Percentiles rank a stretch among this genome's conserved stretches.
These are phyloP conservation scores for Amanita exitialis DNA, from an alignment of 768 basidiomycete genomes.

Conservation along the genomic window DNA sequence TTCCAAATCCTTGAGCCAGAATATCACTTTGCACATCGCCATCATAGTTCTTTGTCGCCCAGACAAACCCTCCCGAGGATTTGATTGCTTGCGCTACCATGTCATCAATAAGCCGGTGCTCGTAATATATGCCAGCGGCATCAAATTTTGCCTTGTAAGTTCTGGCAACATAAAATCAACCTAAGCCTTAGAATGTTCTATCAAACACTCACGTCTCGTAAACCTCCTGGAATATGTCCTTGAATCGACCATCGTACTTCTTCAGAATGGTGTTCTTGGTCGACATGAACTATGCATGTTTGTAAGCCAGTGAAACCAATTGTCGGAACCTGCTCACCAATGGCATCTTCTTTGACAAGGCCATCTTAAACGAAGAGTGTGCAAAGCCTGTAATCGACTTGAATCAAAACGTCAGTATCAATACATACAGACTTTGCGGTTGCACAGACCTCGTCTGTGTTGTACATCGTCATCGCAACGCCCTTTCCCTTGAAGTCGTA, in stretches of 20 bases:
- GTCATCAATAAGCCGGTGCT: conserved; percentile 95
- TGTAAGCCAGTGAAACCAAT: not conserved
- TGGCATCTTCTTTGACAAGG: conserved; percentile 65
- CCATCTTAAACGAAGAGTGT: conserved; percentile 98
- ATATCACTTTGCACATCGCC: conserved; percentile 88
- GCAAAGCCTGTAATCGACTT: conserved; percentile 93
- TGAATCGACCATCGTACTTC: conserved; percentile 98
- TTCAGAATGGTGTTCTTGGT: conserved; percentile 98
- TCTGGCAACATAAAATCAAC: conserved; percentile 16
- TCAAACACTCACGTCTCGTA: conserved; percentile 52
- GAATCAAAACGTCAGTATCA: not conserved
- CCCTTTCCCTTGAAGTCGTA: conserved; percentile 92
- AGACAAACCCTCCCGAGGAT: conserved; percentile 85
- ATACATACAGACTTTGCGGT: not conserved
- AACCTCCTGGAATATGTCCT: conserved; percentile 98
- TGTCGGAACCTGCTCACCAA: conserved; percentile 26
- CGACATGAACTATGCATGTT: conserved; percentile 70
- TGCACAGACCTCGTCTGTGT: conserved; percentile 74
- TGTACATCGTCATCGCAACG: conserved; percentile 97
- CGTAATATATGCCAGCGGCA: conserved; percentile 71
- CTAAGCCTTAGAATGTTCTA: not conserved
- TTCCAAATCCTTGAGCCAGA: conserved; percentile 95
- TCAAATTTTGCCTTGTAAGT: conserved; percentile 69
- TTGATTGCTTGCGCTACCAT: conserved; percentile 99
- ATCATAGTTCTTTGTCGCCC: conserved; percentile 73